Conservation (phyloP, 331 rosid genomes). For the Arachis monticola region DNA sequence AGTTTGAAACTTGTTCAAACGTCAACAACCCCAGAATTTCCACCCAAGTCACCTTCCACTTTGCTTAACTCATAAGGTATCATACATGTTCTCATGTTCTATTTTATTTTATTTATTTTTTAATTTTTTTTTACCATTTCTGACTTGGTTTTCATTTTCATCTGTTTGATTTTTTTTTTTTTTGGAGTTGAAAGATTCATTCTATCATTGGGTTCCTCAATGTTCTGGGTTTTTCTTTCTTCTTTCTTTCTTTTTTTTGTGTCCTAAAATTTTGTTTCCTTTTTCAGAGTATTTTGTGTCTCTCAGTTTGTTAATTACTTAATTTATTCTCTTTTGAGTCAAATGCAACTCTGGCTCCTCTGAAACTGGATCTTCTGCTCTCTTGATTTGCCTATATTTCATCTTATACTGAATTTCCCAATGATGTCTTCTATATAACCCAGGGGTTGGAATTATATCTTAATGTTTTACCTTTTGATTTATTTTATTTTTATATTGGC, state of each 20-base stretch:
- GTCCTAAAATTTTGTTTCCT: not conserved
- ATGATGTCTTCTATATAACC: not conserved
- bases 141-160: not conserved
- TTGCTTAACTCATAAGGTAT: not conserved
- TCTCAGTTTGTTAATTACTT: not conserved
- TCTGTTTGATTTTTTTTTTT: not conserved
- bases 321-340: not conserved
- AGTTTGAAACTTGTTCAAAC: not conserved
- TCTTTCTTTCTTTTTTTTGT: not conserved
- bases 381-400: conserved; percentile 6
- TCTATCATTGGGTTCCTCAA: conserved; percentile 9
- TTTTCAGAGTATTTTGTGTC: not conserved
- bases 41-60: not conserved
- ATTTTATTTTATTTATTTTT: not conserved
- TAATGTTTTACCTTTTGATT: not conserved
- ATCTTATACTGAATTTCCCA: not conserved
- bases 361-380: not conserved
- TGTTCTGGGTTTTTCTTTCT: not conserved
- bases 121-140: not conserved
- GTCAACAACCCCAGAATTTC: not conserved
- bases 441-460: conserved; percentile 1
- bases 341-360: conserved; percentile 3
- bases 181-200: conserved; percentile 2
- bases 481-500: not conserved
- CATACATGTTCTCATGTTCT: too few species aligned